Base-by-base conservation (phyloP, 176 grass and related monocot genomes). In the Secale cereale region DNA sequence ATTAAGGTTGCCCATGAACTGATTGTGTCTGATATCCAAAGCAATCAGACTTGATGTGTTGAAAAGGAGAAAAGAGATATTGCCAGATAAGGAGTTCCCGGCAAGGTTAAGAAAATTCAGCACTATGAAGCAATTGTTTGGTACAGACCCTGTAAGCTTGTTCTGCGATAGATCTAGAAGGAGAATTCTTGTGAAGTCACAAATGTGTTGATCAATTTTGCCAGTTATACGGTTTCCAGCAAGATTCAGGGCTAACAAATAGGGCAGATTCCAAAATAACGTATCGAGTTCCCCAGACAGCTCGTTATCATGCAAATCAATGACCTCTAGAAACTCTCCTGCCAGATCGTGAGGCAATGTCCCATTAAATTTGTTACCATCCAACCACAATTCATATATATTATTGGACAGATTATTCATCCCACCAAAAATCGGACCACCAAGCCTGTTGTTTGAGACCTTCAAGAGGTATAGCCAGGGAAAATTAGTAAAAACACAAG, bases 241-340 rank as follows among this genome's bases (percentile, higher is more conserved):
- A 81, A 85, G 15, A 28, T 4, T 87, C 10, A 87, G 6, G 10
- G 1, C n/a, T 2, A 10, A 1, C 6, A 8, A 33, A 46, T 0
- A 15, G 0, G 46, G 10, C 16, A 22, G 7, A 10, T 66, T 11
- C 52, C 65, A 79, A 16, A 86, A 70, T 30, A 45, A 70, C 5
- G 14, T 1, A 1, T 61, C 4, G 1, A 87, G 30, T 52, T 22
- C 1, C 0, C 78, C 69, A 6, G 85, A 74, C 20, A 87, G 2
- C n/a, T 65, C 28, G 15, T 87, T 87, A 28, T 32, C 39, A 81
- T 87, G 65, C 3, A 87, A 28, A 75, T 87, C 56, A 6, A 87
- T 46, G 10, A 76, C 7, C 0, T 0, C 0, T 5, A 50, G 10
- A 14, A 5, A 8, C 13, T 5, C 0, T 28, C 27, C 70, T 1